Percentiles rank a stretch among this genome's conserved stretches.
These are phyloP conservation scores for Teunomyces pallodes DNA, from an alignment of 805 yeast genomes.

Conservation along the genomic window DNA sequence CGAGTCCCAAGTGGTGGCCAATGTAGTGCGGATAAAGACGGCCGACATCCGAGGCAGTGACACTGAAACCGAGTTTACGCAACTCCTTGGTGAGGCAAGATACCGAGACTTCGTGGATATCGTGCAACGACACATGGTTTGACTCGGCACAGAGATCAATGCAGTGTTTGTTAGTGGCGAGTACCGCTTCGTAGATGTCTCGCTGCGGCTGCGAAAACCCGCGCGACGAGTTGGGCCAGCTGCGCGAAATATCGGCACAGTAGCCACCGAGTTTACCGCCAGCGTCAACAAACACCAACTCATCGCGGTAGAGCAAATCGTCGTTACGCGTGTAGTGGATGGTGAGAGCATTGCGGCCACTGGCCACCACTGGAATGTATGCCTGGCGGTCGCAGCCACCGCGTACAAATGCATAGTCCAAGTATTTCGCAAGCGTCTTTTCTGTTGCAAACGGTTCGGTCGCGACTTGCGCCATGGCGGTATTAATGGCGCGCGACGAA, in stretches of 20 bases:
- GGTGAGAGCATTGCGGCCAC: constrained; percentile 84
- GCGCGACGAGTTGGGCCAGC: constrained; percentile 86
- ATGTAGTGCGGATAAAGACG: constrained; percentile 87
- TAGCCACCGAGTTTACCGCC: constrained; percentile 94
- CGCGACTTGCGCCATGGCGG: constrained; percentile 65
- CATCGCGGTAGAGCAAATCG: constrained; percentile 71
- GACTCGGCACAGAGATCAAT: constrained; percentile 64
- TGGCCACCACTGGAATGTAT: constrained; percentile 94
- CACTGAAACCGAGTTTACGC: constrained; percentile 65
- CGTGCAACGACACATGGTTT: constrained; percentile 57
- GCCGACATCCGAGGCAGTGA: constrained; percentile 52
- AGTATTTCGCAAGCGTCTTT: constrained; percentile 70
- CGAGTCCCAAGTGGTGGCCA: constrained; percentile 94
- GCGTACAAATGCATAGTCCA: constrained; percentile 77
- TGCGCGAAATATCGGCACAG: constrained; percentile 91
- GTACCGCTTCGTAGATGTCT: constrained; percentile 85
- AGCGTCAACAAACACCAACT: constrained; percentile 90
- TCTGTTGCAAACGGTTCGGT: constrained; percentile 58
- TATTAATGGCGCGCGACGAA: constrained; percentile 79
- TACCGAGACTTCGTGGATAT: constrained; percentile 72
- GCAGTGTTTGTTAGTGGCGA: constrained; percentile 77
- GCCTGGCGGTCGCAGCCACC: constrained; percentile 92
- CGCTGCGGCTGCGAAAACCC: constrained; percentile 73
- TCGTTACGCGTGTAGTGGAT: constrained; percentile 95
- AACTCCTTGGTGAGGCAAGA: constrained; percentile 59